These are phyloP conservation scores for Pseudoturritis turrita DNA, from an alignment of 345 rosid genomes.

Conservation along the genomic window DNA sequence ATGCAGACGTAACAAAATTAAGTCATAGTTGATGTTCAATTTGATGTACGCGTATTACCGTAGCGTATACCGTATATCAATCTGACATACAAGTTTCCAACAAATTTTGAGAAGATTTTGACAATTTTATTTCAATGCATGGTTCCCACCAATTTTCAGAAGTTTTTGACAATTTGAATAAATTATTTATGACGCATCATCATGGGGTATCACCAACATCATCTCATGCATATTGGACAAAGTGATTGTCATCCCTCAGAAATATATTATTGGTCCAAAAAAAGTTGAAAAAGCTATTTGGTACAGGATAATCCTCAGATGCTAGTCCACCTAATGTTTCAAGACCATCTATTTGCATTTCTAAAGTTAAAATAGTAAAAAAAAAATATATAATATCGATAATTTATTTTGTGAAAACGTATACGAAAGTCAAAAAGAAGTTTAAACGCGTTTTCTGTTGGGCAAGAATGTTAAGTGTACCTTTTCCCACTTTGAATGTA, in stretches of 20 bases:
- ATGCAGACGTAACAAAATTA: too few relatives aligned
- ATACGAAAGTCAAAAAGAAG: constrained; percentile 17
- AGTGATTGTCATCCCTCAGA: background rate
- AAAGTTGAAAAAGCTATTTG: background rate
- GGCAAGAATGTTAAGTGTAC: constrained; percentile 24
- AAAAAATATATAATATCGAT: background rate
- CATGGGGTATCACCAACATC: background rate
- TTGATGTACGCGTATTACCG: too few relatives aligned
- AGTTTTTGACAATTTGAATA: too few relatives aligned
- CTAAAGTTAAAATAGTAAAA: background rate
- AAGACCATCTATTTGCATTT: background rate
- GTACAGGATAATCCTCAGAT: background rate
- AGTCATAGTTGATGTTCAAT: too few relatives aligned
- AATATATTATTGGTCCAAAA: background rate
- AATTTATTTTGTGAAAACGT: background rate
- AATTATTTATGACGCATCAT: too few relatives aligned
- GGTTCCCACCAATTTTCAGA: too few relatives aligned
- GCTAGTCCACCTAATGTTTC: background rate
- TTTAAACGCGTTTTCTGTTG: constrained; percentile 12
- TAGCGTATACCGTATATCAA: too few relatives aligned
- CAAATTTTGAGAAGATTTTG: too few relatives aligned
- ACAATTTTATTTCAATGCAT: too few relatives aligned
- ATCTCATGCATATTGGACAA: background rate
- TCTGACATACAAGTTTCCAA: too few relatives aligned
- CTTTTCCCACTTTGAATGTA: constrained; percentile 21